Evolutionary conservation across 1,284 basidiomycete species (phyloP).

Genomic region (Quambalaria eucalypti): DNA sequence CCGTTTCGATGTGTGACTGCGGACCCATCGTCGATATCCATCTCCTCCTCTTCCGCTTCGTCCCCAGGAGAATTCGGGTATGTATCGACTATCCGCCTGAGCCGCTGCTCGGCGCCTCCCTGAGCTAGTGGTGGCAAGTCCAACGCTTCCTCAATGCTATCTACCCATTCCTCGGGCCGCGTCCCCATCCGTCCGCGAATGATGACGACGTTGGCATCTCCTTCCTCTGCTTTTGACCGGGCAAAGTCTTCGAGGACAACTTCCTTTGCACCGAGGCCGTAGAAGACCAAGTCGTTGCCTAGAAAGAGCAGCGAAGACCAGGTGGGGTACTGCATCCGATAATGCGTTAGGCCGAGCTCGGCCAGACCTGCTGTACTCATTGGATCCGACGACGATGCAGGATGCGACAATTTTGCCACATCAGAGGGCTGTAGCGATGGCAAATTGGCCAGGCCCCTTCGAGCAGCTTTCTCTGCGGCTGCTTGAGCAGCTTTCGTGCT

Average conservation of each 20-base stretch:
- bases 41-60: neutral
- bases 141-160: constrained; percentile 3
- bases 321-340: neutral
- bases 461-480: neutral
- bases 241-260: constrained; percentile 3
- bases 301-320: constrained; percentile 4
- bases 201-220: constrained; percentile 1
- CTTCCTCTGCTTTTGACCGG: neutral
- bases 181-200: constrained; percentile 1
- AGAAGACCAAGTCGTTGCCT: constrained; percentile 2
- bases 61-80: neutral
- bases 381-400: neutral
- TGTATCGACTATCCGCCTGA: neutral
- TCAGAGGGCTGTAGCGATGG: neutral
- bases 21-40: neutral
- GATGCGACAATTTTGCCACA: neutral
- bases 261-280: constrained; percentile 7
- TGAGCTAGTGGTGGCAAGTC: neutral
- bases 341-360: neutral
- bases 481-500: neutral
- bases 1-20: neutral
- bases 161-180: constrained; percentile 4
- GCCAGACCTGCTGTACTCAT: neutral
- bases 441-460: neutral
- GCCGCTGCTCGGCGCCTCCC: neutral